Conservation (phyloP, 768 basidiomycete species). For the Leucocoprinus leucothites region DNA sequence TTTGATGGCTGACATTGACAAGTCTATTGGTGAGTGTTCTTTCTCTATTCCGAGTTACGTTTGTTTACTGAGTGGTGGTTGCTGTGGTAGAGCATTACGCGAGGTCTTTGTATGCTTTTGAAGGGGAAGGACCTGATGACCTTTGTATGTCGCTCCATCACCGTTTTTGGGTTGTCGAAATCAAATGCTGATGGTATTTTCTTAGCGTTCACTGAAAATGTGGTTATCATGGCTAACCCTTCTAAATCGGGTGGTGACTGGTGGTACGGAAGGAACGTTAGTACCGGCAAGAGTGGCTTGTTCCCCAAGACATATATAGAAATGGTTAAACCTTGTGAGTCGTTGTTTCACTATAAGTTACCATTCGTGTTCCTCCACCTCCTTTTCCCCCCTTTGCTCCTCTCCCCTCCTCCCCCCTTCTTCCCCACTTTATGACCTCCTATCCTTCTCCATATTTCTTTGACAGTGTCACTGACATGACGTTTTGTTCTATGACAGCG, state of each 20-base stretch:
- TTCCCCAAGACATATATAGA: slow-evolving; percentile 91
- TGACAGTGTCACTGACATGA: not conserved
- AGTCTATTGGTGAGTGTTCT: slow-evolving; percentile 46
- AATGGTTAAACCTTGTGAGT: slow-evolving; percentile 63
- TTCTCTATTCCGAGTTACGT: not conserved
- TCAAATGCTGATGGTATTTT: slow-evolving; percentile 4
- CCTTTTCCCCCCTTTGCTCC: not conserved
- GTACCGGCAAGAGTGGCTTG: slow-evolving; percentile 71
- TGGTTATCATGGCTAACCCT: slow-evolving; percentile 76
- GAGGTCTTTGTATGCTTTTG: slow-evolving; percentile 80
- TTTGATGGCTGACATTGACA: slow-evolving; percentile 72
- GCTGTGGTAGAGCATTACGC: slow-evolving; percentile 59
- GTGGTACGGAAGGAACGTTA: slow-evolving; percentile 83
- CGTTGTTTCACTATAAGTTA: not conserved
- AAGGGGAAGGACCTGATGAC: slow-evolving; percentile 86
- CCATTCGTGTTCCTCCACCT: not conserved
- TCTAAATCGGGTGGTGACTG: slow-evolving; percentile 86
- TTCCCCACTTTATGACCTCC: not conserved
- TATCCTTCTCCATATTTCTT: not conserved
- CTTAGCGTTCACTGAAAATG: slow-evolving; percentile 79
- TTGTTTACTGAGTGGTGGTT: not conserved
- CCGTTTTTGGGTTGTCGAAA: too few relatives aligned
- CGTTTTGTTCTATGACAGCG: slow-evolving; percentile 29
- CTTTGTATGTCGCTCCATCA: slow-evolving; percentile 53
- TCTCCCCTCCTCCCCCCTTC: not conserved